Evolutionary conservation across 768 basidiomycete species (phyloP).

Genomic region (Suillus ampliporus): DNA sequence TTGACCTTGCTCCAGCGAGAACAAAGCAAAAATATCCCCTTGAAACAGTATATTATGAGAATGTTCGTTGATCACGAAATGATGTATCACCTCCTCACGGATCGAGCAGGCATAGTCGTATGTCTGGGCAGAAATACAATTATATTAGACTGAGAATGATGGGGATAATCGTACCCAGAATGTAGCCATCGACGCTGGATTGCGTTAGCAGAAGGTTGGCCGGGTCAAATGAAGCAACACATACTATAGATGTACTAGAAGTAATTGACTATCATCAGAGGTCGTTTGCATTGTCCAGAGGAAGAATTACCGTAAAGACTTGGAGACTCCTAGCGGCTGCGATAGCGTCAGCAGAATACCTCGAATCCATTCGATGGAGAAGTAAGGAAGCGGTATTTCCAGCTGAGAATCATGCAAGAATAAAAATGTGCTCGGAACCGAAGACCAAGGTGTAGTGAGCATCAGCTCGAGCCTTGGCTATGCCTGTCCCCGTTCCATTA

Average conservation of each 20-base stretch:
- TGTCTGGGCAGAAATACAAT: background rate
- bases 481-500: background rate
- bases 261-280: background rate
- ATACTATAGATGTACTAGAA: conserved; percentile 1
- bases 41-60: background rate
- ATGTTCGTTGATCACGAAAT: background rate
- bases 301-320: conserved; percentile 3
- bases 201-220: background rate
- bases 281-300: background rate
- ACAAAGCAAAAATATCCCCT: conserved; percentile 7
- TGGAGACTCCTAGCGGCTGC: conserved; percentile 10
- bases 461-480: background rate
- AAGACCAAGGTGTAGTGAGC: background rate
- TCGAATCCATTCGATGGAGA: background rate
- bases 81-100: background rate
- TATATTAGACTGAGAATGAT: background rate
- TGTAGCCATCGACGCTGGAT: conserved; percentile 11
- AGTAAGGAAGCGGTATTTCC: background rate
- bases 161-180: conserved; percentile 10
- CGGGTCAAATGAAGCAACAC: background rate
- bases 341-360: background rate
- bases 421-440: background rate
- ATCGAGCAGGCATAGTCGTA: conserved; percentile 11
- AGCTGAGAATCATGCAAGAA: background rate
- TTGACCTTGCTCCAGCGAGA: conserved; percentile 8